Evolutionary conservation across 2,329 filamentous ascomycete genomes (phyloP), one percentile per base, ranked within the genome.

Genomic region (Chaetomium sp.): DNA sequence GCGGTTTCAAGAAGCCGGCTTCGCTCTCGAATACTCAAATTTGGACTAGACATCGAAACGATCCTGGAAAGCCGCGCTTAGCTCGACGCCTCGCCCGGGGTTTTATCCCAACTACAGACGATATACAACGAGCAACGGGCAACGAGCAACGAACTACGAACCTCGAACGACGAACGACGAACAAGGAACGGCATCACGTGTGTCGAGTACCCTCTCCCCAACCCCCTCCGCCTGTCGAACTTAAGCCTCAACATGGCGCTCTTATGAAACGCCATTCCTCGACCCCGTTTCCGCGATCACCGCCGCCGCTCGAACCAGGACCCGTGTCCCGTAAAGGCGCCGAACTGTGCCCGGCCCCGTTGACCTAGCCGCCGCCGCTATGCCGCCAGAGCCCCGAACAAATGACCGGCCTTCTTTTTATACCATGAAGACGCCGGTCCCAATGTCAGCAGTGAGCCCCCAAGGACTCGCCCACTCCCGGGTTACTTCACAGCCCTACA

Each of bases 351-450:
- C 50, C 33, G 14, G 9, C 12, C 40, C n/a, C 9, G 12, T 35
- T 19, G 19, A n/a, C 33, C 27, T 27, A 5, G 7, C 44, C 37
- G 12, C 47, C 40, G 36, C 40, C 42, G 64, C 59, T 44, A 63
- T 67, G 57, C 61, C 65, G 32, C 60, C 61, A 9, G 63, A 66
- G 33, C 64, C 59, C 35, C 70, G 70, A 60, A 64, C 59, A 49
- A 67, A 58, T 63, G 71, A 74, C 60, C 65, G 70, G 33, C 59
- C 67, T 44, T 58, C 73, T 54, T 72, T 74, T 54, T 75, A 71
- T 67, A 74, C 71, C 46, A 78, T 79, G 75, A 79, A 76, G 66
- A 73, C 76, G 38, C 66, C 68, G 5, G 66, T 71, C 54, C 70
- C 70, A 43, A 69, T 71, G 34, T 68, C 74, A 33, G 68, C 71